Conservation (phyloP, 352 stramenopile species). For the Thalassiosira livingstoniorum region DNA sequence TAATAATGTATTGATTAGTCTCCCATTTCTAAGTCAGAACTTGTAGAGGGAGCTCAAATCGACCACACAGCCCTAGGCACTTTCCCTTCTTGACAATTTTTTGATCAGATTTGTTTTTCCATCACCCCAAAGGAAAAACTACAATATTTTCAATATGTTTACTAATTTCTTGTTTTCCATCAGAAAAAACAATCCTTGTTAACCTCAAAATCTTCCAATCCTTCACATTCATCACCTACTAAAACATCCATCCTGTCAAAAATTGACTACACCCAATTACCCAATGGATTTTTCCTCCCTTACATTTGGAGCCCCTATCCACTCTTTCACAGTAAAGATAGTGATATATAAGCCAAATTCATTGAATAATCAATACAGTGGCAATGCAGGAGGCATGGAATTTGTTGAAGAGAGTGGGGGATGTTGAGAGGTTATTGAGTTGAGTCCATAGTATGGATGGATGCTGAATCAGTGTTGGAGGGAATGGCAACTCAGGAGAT, state of each 20-base stretch:
- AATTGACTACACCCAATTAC: conserved; percentile 89
- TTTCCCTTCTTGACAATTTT: too few relatives aligned
- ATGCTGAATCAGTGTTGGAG: conserved; percentile 86
- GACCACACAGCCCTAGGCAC: too few relatives aligned
- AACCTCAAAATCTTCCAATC: conserved; percentile 94
- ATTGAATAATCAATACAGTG: conserved; percentile 93
- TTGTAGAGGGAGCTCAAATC: conserved; percentile 52
- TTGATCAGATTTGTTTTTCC: too few relatives aligned
- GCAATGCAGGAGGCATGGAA: conserved; percentile 87
- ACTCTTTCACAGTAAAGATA: conserved; percentile 93
- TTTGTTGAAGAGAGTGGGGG: conserved; percentile 93
- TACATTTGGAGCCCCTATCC: conserved; percentile 96
- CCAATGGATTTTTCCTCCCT: conserved; percentile 93
- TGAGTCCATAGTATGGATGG: conserved; percentile 92
- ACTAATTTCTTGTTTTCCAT: conserved; percentile 88
- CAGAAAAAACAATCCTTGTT: conserved; percentile 96
- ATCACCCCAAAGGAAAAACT: too few relatives aligned
- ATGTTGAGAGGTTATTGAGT: conserved; percentile 96
- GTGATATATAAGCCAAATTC: conserved; percentile 95
- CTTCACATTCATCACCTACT: conserved; percentile 83
- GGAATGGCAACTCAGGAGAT: conserved; percentile 38
- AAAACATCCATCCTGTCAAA: conserved; percentile 92
- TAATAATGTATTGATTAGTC: conserved; percentile 26
- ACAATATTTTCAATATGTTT: too few relatives aligned
- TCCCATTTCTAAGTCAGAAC: conserved; percentile 22